Evolutionary conservation across 139 green algal species (phyloP).

Genomic region (Chlorella vulgaris): DNA sequence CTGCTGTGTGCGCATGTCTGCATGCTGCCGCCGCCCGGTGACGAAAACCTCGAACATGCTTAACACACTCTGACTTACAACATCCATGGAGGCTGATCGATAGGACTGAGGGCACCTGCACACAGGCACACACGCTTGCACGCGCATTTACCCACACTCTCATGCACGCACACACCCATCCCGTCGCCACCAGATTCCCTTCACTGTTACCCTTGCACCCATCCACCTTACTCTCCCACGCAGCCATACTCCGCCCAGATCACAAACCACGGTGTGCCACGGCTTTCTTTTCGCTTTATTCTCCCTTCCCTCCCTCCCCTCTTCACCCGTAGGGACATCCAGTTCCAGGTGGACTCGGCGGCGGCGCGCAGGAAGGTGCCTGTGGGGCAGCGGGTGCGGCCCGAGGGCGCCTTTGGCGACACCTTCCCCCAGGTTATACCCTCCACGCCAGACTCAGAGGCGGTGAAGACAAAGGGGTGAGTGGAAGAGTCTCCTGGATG

Average conservation of each 20-base stretch:
- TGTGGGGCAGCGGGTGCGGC: conserved; percentile 23
- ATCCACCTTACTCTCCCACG: too few relatives aligned
- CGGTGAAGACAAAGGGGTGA: conserved; percentile 33
- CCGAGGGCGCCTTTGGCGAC: conserved; percentile 74
- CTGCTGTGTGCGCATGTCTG: background rate
- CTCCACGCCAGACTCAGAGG: conserved; percentile 11
- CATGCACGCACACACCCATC: background rate
- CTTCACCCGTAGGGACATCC: conserved; percentile 28
- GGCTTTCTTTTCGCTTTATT: too few relatives aligned
- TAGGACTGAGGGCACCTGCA: conserved; percentile 28
- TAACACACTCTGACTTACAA: background rate
- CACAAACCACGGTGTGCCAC: too few relatives aligned
- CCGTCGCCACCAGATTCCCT: too few relatives aligned
- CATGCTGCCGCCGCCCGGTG: conserved; percentile 12
- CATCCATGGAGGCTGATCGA: conserved; percentile 29
- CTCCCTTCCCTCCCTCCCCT: background rate
- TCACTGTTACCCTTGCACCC: too few relatives aligned
- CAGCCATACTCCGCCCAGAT: too few relatives aligned
- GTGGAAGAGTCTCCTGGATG: too few relatives aligned
- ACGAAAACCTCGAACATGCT: conserved; percentile 12
- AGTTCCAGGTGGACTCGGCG: conserved; percentile 42
- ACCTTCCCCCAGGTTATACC: conserved; percentile 70
- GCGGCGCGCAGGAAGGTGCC: conserved; percentile 15
- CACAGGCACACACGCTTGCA: background rate
- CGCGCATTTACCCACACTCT: background rate